Percentiles rank a stretch among this genome's conserved stretches.
Evolutionary conservation across 371 early-diverging fungal species (phyloP).

Genomic region (Neoconidiobolus thromboides): DNA sequence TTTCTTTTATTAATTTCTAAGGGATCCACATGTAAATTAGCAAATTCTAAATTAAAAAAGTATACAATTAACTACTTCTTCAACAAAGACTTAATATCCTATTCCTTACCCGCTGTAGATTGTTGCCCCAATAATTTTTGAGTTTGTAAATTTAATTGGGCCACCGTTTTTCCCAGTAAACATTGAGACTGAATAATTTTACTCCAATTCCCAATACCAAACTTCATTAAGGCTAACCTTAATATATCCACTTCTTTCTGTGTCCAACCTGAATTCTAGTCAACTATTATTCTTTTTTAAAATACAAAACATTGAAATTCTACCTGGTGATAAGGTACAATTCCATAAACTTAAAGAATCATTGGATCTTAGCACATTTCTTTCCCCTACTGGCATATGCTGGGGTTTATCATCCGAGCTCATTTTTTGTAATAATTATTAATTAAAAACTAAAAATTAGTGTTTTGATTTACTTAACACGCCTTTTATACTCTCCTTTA

Average conservation of each 20-base stretch:
- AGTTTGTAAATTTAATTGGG: conserved; percentile 85
- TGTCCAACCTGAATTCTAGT: conserved; percentile 47
- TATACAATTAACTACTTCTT: neutral
- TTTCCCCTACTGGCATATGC: conserved; percentile 71
- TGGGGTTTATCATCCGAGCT: conserved; percentile 23
- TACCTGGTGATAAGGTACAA: conserved; percentile 74
- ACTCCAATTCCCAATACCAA: conserved; percentile 87
- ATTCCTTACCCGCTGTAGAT: conserved; percentile 51
- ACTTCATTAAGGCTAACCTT: conserved; percentile 64
- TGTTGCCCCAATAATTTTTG: conserved; percentile 87
- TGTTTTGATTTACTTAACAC: too few relatives aligned
- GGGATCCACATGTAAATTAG: conserved; percentile 75
- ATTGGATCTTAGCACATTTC: conserved; percentile 75
- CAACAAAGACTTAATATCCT: too few relatives aligned
- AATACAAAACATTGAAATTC: neutral
- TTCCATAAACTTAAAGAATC: conserved; percentile 85
- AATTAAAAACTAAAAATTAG: too few relatives aligned
- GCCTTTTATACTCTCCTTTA: too few relatives aligned
- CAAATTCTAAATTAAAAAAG: conserved; percentile 40
- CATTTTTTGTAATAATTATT: too few relatives aligned
- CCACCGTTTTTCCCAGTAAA: conserved; percentile 76
- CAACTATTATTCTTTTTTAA: neutral
- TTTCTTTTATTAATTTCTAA: conserved; percentile 61
- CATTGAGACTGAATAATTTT: conserved; percentile 76
- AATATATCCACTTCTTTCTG: conserved; percentile 62